Base-by-base conservation (phyloP, 768 basidiomycete genomes). In the Boletus reticulatus region DNA sequence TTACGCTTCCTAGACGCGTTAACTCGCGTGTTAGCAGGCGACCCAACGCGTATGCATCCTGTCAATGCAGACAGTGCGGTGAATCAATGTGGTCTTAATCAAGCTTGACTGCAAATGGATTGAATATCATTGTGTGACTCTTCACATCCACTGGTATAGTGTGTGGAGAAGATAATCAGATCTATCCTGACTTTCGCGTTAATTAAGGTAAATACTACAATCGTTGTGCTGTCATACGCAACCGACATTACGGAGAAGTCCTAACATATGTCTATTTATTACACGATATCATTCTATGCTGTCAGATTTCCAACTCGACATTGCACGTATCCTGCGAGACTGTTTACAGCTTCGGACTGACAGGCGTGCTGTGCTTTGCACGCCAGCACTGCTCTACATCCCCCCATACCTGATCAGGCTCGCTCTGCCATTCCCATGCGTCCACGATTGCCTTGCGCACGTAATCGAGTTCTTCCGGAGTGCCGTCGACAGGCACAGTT, bases 11-110 rank as follows among this genome's bases (percentile, higher is more conserved):
- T 2, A n/a, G 46, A 27, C 62, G 63, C 6, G 70, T 64, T 0
- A 34, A 22, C 0, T 61, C 56, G 43, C 72, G 66, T 8, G 63
- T 55, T 14, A 75, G 58, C 24, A 74, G 52, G 0, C 61, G 59
- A 0, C 70, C 69, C 31, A 75, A 59, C 13, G 73, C 58, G 49
- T 64, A 64, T 17, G 66, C 70, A 46, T 75, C 75, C 65, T 66
- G 20, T 1, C 12, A 20, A 20, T 17, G 29, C 31, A 34, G 13
- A 27, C 24, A 20, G n/a, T n/a, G 16, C 1, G 19, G 34, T 54
- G 37, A 29, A n/a, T 53, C 6, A 2, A 27, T 3, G 44, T 31
- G 10, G 6, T n/a, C 5, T 7, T n/a, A n/a, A n/a, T n/a, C n/a
- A n/a, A n/a, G n/a, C n/a, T n/a, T n/a, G n/a, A n/a, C n/a, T n/a